Evolutionary conservation across 345 rosid species (phyloP).

Genomic region (Kandelia obovata): DNA sequence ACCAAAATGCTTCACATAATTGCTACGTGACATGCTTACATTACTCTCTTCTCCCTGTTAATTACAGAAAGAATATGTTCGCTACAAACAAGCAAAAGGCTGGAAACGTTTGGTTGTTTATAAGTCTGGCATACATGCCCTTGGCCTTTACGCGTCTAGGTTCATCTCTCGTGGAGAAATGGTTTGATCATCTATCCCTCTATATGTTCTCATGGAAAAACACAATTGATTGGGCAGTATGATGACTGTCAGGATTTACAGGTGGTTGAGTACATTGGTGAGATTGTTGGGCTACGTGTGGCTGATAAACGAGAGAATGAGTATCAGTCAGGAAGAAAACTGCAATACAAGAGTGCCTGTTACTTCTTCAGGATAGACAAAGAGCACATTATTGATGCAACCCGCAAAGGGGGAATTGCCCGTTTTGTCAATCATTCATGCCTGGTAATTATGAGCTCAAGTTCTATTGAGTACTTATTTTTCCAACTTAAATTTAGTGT

Average conservation of each 20-base stretch:
- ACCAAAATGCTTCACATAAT: neutral
- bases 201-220: neutral
- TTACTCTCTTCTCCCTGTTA: neutral
- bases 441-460: constrained; percentile 32
- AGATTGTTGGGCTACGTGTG: constrained; percentile 49
- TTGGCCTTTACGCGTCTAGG: constrained; percentile 54
- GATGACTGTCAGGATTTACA: constrained; percentile 8
- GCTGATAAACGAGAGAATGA: constrained; percentile 53
- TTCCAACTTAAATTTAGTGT: neutral
- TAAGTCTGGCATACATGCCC: constrained; percentile 60
- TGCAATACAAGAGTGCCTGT: constrained; percentile 58
- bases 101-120: constrained; percentile 59
- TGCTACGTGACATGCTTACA: neutral
- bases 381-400: constrained; percentile 59
- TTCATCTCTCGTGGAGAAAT: constrained; percentile 52
- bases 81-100: constrained; percentile 45
- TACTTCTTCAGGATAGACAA: constrained; percentile 61
- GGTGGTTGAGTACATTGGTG: constrained; percentile 63
- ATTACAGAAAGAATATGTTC: constrained; percentile 54
- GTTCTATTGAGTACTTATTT: neutral
- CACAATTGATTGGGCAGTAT: constrained; percentile 8
- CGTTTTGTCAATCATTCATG: constrained; percentile 66
- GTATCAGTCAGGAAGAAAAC: constrained; percentile 46
- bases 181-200: constrained; percentile 35
- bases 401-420: constrained; percentile 54